phyloP scores from a whole-genome alignment of 225 moss, liverwort and hornwort genomes.

The Antitrichia curtipendula region DNA sequence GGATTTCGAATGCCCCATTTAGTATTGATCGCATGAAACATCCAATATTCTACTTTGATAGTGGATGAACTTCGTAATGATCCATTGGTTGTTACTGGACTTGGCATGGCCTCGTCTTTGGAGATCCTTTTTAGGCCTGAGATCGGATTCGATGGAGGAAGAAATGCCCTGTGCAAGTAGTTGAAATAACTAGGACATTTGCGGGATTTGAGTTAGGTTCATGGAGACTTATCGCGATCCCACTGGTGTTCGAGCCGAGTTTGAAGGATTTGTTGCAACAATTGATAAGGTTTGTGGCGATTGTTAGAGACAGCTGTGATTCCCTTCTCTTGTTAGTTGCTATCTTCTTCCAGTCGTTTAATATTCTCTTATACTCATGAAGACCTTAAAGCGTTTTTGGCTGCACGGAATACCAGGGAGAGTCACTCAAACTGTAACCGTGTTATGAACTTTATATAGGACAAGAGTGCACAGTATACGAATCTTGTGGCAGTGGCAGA shows the following conservation, averaged over 20 bases:
- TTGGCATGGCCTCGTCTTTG: background rate
- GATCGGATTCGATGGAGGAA: background rate
- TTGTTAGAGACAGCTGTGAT: background rate
- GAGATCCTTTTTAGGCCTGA: background rate
- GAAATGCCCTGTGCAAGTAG: background rate
- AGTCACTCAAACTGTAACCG: background rate
- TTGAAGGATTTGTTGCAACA: slow-evolving; percentile 59
- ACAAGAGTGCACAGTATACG: slow-evolving; percentile 27
- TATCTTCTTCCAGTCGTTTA: background rate
- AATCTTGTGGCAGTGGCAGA: slow-evolving; percentile 25
- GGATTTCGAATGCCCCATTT: background rate
- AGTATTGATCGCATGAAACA: background rate
- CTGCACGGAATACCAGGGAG: background rate
- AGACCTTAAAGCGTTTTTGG: background rate
- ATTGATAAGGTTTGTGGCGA: slow-evolving; percentile 39
- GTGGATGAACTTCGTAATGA: background rate
- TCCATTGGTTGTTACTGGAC: background rate
- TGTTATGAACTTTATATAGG: slow-evolving; percentile 11
- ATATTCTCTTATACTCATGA: background rate
- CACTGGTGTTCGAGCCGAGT: slow-evolving; percentile 45
- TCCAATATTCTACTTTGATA: background rate
- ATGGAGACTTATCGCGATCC: slow-evolving; percentile 76
- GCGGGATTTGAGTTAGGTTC: slow-evolving; percentile 34
- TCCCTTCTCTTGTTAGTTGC: background rate
- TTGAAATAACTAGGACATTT: background rate